Evolutionary conservation across 768 basidiomycete genomes (phyloP), one percentile per base, ranked within the genome.

Genomic region (Trametes gibbosa): DNA sequence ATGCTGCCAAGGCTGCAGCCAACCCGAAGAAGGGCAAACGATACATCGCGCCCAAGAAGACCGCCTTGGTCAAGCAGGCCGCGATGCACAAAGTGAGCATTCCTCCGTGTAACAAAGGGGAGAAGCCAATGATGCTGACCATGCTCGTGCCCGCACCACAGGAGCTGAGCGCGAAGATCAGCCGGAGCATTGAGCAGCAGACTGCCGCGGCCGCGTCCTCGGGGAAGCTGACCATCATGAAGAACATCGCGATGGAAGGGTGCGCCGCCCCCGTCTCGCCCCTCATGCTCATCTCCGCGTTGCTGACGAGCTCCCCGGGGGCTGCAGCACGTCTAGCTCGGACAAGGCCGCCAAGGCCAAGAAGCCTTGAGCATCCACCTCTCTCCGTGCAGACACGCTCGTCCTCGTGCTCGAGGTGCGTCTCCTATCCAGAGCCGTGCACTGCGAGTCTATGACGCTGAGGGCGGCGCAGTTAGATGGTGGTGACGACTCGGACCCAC

Each of bases 201-300:
- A 92, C 95, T 85, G 90, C 92, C 13, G 77, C 84, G 49, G 93
- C 93, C 7, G 95, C 95, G 3, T 93, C 91, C 5, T 79, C 86
- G 42, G 95, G 95, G 39, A 93, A 92, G 71, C 79, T 98, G 61
- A 92, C 92, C 27, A 94, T 98, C 71, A 93, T 98, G 93, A 91
- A 90, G 75, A 83, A 86, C 61, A 72, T 75, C 14, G 77, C 72
- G 19, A 70, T 77, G 39, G 80, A 83, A 59, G 68, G 68, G 73
- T 75, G 59, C 24, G 72, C 64, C 7, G 16, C 14, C 53, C 21
- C 39, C 19, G 37, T n/a, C 50, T n/a, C n/a, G n/a, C n/a, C n/a
- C n/a, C 53, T 21, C 40, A 21, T 13, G 24, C 27, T 19, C 40
- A n/a, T 51, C 13, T 41, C 40, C 23, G 42, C 25, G 51, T 13